These are phyloP conservation scores for Wickerhamomyces xylosicus DNA, from an alignment of 805 yeast species.

Conservation along the genomic window DNA sequence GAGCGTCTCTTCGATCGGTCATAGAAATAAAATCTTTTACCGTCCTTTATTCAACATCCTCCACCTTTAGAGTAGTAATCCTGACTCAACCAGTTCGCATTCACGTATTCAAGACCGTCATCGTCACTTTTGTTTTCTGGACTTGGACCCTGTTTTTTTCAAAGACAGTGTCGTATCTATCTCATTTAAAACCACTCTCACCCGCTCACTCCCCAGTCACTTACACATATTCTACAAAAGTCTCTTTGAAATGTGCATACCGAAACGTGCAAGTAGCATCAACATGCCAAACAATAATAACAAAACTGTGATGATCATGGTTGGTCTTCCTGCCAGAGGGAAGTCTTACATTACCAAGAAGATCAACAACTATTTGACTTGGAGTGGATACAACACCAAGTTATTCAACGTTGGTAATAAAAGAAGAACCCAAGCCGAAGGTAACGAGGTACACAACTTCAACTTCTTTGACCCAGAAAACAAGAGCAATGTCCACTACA, in stretches of 20 bases:
- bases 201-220: too few species aligned
- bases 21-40: too few species aligned
- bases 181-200: too few species aligned
- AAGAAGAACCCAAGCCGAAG: conserved; percentile 27
- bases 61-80: too few species aligned
- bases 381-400: conserved; percentile 55
- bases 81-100: too few species aligned
- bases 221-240: too few species aligned
- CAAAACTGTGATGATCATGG: conserved; percentile 58
- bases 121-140: too few species aligned
- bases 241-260: neutral
- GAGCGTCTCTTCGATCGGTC: too few species aligned
- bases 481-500: conserved; percentile 22
- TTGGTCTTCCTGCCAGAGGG: conserved; percentile 68
- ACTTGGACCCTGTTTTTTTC: too few species aligned
- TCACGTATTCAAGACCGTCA: too few species aligned
- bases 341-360: conserved; percentile 62
- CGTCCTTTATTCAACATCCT: too few species aligned
- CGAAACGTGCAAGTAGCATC: neutral
- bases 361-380: conserved; percentile 47
- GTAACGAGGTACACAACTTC: conserved; percentile 7
- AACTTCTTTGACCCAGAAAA: conserved; percentile 30
- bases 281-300: conserved; percentile 2
- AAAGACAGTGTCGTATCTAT: too few species aligned
- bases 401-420: conserved; percentile 66